Evolutionary conservation across 352 stramenopile genomes (phyloP), one percentile per base, ranked within the genome.

Genomic region (Thalassiosira hispida): DNA sequence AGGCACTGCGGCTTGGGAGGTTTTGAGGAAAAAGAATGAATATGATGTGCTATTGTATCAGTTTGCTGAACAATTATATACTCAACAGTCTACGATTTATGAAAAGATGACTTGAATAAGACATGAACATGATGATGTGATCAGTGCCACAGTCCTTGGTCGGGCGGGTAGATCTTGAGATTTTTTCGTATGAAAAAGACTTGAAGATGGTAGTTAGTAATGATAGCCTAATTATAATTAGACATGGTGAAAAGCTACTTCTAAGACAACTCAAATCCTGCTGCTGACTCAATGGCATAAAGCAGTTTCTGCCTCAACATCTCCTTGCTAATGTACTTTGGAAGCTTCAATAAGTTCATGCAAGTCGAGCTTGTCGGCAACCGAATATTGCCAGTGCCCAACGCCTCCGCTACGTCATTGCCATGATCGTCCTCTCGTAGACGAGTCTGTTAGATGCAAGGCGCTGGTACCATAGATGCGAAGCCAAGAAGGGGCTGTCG

Each of bases 341-440:
- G 97, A 20, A 99, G 91, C 86, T 99, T 99, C 51, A 99, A 90
- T 22, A 97, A 94, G 87, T 99, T 99, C 91, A 99, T 98, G 79
- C 97, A 99, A 25, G 97, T 99, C 4, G 94, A 95, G 7, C 91
- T 95, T 22, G 93, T 97, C 12, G 96, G 96, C 4, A 99, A 91
- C 59, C 83, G 80, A 51, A 81, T 80, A 38, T 88, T 87, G 18
- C 69, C 79, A 55, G 66, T 49, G 25, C 57, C 31, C 23, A 62
- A 77, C 73, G 51, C 75, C 61, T 81, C 84, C 40, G 51, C 84
- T 40, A 74, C 67, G 44, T 86, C 85, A 53, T 74, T 77, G 23
- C 94, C 81, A 76, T 94, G 88, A 59, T 96, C 83, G 77, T 97
- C 91, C 47, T 87, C 73, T 14, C 53, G 75, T 20, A 93, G 61